phyloP scores from a whole-genome alignment of 202 grass and related monocot genomes.

The Zoysia matrella region DNA sequence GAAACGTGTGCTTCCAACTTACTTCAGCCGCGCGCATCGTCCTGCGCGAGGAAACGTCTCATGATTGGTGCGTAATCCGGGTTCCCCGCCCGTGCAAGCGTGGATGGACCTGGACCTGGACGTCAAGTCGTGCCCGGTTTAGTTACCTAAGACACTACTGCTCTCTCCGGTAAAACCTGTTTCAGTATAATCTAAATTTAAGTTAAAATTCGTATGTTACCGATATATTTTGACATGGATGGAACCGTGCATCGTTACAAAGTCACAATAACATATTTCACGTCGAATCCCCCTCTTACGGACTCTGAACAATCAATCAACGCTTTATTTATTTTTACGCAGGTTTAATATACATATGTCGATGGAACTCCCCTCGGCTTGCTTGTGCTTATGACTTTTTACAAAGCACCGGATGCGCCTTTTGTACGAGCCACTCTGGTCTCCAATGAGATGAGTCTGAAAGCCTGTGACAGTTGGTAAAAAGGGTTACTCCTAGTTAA shows the following conservation, averaged over 20 bases:
- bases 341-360: neutral
- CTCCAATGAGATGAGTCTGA: conserved; percentile 8
- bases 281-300: no score
- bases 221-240: no score
- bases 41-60: neutral
- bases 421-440: conserved; percentile 29
- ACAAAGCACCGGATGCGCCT: conserved; percentile 28
- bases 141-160: neutral
- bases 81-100: neutral
- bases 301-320: neutral
- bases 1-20: conserved; percentile 36
- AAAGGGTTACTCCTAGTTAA: neutral
- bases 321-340: neutral
- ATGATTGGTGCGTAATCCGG: neutral
- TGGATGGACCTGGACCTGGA: neutral
- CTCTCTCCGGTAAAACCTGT: no score
- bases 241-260: no score
- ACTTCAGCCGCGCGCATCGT: conserved; percentile 10
- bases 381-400: conserved; percentile 14
- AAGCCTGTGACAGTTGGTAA: conserved; percentile 32
- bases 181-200: no score
- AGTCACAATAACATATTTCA: no score
- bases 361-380: neutral
- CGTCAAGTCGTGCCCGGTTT: neutral
- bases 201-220: no score